Conservation (phyloP, 768 basidiomycete species). For the Harrya chromipes region DNA sequence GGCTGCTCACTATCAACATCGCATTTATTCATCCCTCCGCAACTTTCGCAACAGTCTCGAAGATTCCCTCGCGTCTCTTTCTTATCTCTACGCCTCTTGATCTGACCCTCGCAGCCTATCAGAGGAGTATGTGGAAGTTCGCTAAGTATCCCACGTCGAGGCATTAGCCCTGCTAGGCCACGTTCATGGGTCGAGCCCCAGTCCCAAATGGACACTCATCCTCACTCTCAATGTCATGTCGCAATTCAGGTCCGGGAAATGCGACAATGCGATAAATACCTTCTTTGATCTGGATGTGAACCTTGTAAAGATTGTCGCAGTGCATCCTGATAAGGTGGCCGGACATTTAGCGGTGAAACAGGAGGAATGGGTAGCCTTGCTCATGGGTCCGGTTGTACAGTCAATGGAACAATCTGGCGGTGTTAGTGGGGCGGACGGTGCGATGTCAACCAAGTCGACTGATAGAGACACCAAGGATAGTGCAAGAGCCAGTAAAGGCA, state of each 20-base stretch:
- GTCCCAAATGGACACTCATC: conserved; percentile 49
- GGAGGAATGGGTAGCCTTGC: conserved; percentile 76
- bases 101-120: conserved; percentile 53
- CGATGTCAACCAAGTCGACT: conserved; percentile 24
- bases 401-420: conserved; percentile 7
- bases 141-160: conserved; percentile 65
- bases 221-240: conserved; percentile 76
- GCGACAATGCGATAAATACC: conserved; percentile 76
- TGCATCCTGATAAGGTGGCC: conserved; percentile 80
- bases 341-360: conserved; percentile 71
- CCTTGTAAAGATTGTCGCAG: conserved; percentile 88
- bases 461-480: conserved; percentile 26
- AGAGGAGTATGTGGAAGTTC: conserved; percentile 79
- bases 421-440: conserved; percentile 21
- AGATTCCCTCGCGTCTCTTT: conserved; percentile 44
- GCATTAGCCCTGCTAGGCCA: conserved; percentile 76
- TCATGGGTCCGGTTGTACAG: conserved; percentile 67
- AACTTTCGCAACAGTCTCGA: not conserved
- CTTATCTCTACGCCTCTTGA: conserved; percentile 75
- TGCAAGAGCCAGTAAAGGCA: conserved; percentile 22
- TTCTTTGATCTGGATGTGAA: conserved; percentile 89
- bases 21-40: conserved; percentile 51
- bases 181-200: conserved; percentile 9
- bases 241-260: conserved; percentile 66
- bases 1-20: conserved; percentile 43